A percentile compares a stretch with the other conserved stretches of the same genome.
These are phyloP conservation scores for Colletotrichum chrysophilum DNA, from an alignment of 2,329 filamentous ascomycete species.

Conservation along the genomic window DNA sequence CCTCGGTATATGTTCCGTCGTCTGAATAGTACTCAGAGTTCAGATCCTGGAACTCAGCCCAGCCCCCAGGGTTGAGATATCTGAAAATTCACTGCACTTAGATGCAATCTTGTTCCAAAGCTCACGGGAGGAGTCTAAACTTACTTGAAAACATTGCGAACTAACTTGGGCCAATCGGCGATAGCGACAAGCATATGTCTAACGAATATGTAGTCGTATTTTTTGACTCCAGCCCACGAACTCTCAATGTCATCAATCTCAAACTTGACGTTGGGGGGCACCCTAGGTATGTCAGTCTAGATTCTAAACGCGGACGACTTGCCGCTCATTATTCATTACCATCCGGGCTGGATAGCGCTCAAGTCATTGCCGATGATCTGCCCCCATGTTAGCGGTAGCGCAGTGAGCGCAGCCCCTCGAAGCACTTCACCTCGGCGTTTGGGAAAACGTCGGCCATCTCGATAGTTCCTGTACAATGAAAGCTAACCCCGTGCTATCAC, in stretches of 20 bases:
- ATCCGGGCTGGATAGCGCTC: background rate
- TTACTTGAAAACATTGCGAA: background rate
- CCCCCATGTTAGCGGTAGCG: background rate
- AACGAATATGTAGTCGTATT: slow-evolving; percentile 28
- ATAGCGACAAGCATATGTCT: slow-evolving; percentile 26
- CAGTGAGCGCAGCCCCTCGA: background rate
- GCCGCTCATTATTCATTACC: background rate
- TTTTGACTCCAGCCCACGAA: slow-evolving; percentile 25
- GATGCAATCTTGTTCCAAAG: background rate
- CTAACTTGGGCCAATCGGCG: slow-evolving; percentile 21
- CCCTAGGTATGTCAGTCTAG: background rate
- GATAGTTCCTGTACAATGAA: background rate
- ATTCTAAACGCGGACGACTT: background rate
- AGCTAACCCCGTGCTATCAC: background rate
- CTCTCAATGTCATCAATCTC: slow-evolving; percentile 25
- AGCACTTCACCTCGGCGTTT: background rate
- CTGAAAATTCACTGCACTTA: background rate
- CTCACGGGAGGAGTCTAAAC: background rate
- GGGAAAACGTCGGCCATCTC: background rate
- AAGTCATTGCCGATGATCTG: background rate
- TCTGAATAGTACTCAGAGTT: background rate
- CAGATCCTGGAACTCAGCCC: background rate
- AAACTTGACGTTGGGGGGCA: background rate
- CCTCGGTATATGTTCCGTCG: background rate
- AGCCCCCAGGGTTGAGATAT: background rate